Evolutionary conservation across 768 basidiomycete genomes (phyloP), one percentile per base, ranked within the genome.

Genomic region (Trametes cingulata): DNA sequence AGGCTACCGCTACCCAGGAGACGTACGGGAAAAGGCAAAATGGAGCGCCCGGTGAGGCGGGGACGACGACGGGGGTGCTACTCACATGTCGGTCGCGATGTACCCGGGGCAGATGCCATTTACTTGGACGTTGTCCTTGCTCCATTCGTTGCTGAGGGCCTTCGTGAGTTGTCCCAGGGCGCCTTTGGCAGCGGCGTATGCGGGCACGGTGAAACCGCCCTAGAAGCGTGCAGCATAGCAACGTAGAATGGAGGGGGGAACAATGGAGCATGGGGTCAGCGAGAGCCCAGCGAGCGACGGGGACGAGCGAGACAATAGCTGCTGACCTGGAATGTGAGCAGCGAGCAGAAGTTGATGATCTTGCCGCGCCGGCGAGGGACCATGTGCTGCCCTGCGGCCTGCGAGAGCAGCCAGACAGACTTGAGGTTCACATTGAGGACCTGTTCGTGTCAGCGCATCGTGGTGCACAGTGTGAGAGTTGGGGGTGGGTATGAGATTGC

Each of bases 91-190:
- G 36, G 93, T 96, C 25, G 83, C 82, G 67, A 95, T 87, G 73
- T 94, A 95, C 33, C 93, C 93, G 29, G 93, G 93, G 65, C 87
- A 87, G 64, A 96, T 90, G 22, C 82, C 89, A 70, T 95, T 95
- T 17, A 95, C 92, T 72, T 93, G 88, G 52, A 96, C 85, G 65
- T 92, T 93, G 67, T 91, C 83, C 68, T 82, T 81, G 61, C 90
- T 89, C 94, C 95, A 97, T 72, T 96, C 95, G 73, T 97, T 97
- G 67, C 88, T 87, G 68, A 96, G 83, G 2, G 93, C 89, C 75
- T 95, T 95, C 25, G 93, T 92, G 66, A 93, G 78, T 70, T 89
- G 88, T 10, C 90, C 90, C 33, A 93, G 78, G 19, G 91, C 92
- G 56, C 93, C 93, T 72, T 95, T 96, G 9, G 95, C 90, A 3